phyloP scores from a whole-genome alignment of 1,139 yeast genomes.

The Diutina ranongensis region DNA sequence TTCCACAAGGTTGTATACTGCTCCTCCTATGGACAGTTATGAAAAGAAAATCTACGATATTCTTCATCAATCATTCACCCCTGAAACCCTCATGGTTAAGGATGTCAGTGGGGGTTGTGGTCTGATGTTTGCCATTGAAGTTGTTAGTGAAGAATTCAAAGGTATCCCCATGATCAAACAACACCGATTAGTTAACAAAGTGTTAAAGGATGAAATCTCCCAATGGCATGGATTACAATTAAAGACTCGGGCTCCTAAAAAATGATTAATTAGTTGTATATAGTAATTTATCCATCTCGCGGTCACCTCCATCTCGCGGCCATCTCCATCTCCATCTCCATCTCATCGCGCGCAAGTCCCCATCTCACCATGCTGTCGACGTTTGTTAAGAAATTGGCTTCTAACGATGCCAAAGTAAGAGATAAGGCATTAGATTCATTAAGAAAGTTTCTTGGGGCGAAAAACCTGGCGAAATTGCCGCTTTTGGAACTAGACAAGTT shows the following conservation, averaged over 20 bases:
- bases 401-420: constrained; percentile 66
- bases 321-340: background rate
- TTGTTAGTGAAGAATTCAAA: constrained; percentile 64
- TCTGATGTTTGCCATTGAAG: constrained; percentile 85
- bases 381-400: constrained; percentile 75
- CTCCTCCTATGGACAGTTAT: constrained; percentile 39
- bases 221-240: constrained; percentile 95
- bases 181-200: constrained; percentile 77
- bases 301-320: too few species aligned
- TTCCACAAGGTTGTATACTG: background rate
- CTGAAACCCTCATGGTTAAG: constrained; percentile 49
- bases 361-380: background rate
- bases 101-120: constrained; percentile 97
- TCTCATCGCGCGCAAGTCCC: constrained; percentile 1
- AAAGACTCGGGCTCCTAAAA: constrained; percentile 13
- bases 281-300: too few species aligned
- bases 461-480: constrained; percentile 17
- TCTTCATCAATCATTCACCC: constrained; percentile 42
- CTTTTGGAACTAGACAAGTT: constrained; percentile 59
- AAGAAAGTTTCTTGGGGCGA: constrained; percentile 41
- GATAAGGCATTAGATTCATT: constrained; percentile 67
- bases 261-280: background rate
- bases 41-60: constrained; percentile 55
- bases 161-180: constrained; percentile 82
- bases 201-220: constrained; percentile 73